phyloP scores from a whole-genome alignment of 805 yeast species.

The Brettanomyces nanus region DNA sequence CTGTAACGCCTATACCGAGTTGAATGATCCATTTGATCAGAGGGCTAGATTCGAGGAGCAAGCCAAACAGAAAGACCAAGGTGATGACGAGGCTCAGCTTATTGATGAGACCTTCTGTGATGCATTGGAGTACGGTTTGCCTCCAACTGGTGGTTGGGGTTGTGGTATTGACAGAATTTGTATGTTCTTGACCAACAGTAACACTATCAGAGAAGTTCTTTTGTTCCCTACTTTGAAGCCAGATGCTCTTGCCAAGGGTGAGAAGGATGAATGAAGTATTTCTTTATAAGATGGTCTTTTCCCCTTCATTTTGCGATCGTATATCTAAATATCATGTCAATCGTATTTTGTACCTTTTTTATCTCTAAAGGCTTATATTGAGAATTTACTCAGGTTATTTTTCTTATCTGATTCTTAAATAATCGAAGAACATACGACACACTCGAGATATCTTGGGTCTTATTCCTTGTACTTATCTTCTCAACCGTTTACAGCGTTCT shows the following conservation, averaged over 20 bases:
- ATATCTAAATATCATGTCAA: too few species aligned
- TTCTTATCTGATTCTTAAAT: too few species aligned
- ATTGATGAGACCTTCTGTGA: conserved; percentile 96
- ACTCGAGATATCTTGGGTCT: too few species aligned
- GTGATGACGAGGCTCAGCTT: conserved; percentile 98
- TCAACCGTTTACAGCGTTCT: too few species aligned
- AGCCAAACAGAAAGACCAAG: conserved; percentile 96
- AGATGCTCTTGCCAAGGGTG: conserved; percentile 43
- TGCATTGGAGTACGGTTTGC: conserved; percentile 96
- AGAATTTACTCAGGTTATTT: too few species aligned
- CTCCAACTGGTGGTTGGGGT: conserved; percentile 99
- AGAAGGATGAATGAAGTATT: conserved; percentile 19
- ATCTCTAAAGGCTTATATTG: too few species aligned
- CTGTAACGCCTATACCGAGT: conserved; percentile 96
- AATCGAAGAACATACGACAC: too few species aligned
- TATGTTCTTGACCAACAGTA: conserved; percentile 95
- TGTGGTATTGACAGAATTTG: conserved; percentile 97
- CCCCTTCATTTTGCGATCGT: too few species aligned
- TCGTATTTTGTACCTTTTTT: too few species aligned
- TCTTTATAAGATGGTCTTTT: not conserved
- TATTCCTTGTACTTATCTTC: too few species aligned
- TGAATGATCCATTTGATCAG: conserved; percentile 98
- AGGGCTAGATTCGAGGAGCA: conserved; percentile 97
- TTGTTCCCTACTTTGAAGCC: conserved; percentile 99
- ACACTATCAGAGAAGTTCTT: conserved; percentile 94